A percentile compares a stretch with the other conserved stretches of the same genome.
phyloP scores from a whole-genome alignment of 345 rosid species.

The Salix viminalis region DNA sequence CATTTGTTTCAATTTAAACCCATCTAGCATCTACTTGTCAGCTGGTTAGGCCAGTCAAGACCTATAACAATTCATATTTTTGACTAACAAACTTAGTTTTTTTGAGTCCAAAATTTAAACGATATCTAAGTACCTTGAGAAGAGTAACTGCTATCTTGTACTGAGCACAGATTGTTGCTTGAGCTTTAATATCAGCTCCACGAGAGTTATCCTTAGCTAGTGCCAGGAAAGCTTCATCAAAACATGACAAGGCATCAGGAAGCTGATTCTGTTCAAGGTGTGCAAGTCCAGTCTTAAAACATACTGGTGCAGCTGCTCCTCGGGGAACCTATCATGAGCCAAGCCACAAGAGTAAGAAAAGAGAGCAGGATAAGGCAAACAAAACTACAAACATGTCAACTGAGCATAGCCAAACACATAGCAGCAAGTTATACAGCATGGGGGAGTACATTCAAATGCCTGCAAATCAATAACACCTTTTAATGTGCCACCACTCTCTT shows the following conservation, averaged over 20 bases:
- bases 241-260: conserved; percentile 92
- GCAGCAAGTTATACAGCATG: neutral
- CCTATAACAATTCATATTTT: neutral
- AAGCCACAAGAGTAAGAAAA: neutral
- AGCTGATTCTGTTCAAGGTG: conserved; percentile 99
- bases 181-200: conserved; percentile 93
- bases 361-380: neutral
- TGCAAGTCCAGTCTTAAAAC: conserved; percentile 92
- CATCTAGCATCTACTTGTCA: neutral
- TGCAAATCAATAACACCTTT: neutral
- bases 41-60: neutral
- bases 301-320: conserved; percentile 83
- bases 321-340: conserved; percentile 66
- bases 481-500: neutral
- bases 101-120: neutral
- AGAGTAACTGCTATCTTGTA: conserved; percentile 94
- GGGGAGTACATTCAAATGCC: neutral
- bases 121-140: conserved; percentile 51
- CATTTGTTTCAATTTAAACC: neutral
- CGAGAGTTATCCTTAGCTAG: conserved; percentile 95
- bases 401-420: neutral
- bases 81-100: neutral
- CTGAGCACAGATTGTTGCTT: conserved; percentile 96
- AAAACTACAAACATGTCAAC: neutral
- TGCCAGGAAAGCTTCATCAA: conserved; percentile 93